Conservation (phyloP, 257 asterid species). For the Eustoma russellianum region DNA sequence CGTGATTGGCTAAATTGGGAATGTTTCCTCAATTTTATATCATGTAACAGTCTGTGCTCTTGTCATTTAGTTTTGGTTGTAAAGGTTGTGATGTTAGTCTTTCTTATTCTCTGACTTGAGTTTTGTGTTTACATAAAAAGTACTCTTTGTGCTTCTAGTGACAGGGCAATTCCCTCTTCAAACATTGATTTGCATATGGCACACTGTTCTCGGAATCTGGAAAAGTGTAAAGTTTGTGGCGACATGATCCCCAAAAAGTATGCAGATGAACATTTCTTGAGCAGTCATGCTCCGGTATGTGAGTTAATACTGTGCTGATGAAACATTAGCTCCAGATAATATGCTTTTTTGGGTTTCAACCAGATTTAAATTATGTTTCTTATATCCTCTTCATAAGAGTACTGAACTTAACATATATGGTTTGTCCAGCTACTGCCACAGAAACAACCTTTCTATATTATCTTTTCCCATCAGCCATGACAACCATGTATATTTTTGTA, state of each 20-base stretch:
- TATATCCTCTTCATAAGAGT: too few species aligned
- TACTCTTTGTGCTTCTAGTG: conserved; percentile 31
- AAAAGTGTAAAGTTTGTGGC: conserved; percentile 88
- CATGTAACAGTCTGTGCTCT: too few species aligned
- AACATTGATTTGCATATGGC: conserved; percentile 84
- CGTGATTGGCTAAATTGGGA: neutral
- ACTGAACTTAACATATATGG: too few species aligned
- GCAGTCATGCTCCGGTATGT: conserved; percentile 94
- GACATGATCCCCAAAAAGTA: conserved; percentile 79
- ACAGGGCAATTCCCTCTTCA: conserved; percentile 70
- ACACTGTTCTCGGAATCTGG: conserved; percentile 93
- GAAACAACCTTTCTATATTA: too few species aligned
- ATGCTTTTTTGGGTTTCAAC: too few species aligned
- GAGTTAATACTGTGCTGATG: neutral
- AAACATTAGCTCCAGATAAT: too few species aligned
- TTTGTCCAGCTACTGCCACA: too few species aligned
- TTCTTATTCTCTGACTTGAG: neutral
- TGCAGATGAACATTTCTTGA: conserved; percentile 79
- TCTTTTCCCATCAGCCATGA: too few species aligned
- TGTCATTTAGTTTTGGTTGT: conserved; percentile 1
- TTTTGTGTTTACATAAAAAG: neutral
- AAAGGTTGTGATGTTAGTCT: neutral
- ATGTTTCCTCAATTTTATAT: too few species aligned
- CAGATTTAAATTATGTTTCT: too few species aligned
- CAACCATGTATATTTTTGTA: too few species aligned